Evolutionary conservation across 768 basidiomycete species (phyloP), one percentile per base, ranked within the genome.

Genomic region (Gyrodon lividus): DNA sequence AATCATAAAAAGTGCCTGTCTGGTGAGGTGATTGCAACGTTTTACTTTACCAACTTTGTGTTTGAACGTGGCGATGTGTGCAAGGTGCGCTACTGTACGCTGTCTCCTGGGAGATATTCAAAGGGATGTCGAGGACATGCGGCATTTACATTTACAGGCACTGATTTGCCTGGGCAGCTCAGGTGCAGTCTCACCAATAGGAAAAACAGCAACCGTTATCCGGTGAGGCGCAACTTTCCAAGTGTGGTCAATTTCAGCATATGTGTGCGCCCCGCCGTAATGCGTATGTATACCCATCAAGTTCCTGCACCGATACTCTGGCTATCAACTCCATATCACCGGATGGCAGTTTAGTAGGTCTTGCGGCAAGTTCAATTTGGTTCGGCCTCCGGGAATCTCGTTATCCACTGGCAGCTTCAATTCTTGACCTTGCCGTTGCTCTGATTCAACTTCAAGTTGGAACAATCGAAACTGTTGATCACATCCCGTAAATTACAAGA

Each of bases 171-270:
- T 51, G 47, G 46, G 19, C 37, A 13, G 5, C 23, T 5, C n/a
- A 38, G 30, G 45, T 38, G 43, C 20, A 20, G 8, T 20, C 26
- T 44, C 28, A 35, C 53, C 38, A 55, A 56, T 50, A 48, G 59
- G 50, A 55, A 56, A 14, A 33, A 19, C 1, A 20, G 43, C 55
- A 57, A 43, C 65, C 65, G 60, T 51, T 40, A 57, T 31, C 64
- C 65, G 64, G 65, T 54, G 40, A 24, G 51, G 54, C 48, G 50
- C 52, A 17, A 17, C 10, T 39, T 61, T 52, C 64, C 62, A 43
- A 52, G 26, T 56, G 43, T 31, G 63, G 61, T 16, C 26, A 35
- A 16, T 31, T 42, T 3, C n/a, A 7, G 4, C 53, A 58, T 43
- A 41, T 12, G 30, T 46, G 48, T 17, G 48, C 35, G 22, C 52